Conservation (phyloP, 129 eudicot genomes). For the Flaveria trinervia region DNA sequence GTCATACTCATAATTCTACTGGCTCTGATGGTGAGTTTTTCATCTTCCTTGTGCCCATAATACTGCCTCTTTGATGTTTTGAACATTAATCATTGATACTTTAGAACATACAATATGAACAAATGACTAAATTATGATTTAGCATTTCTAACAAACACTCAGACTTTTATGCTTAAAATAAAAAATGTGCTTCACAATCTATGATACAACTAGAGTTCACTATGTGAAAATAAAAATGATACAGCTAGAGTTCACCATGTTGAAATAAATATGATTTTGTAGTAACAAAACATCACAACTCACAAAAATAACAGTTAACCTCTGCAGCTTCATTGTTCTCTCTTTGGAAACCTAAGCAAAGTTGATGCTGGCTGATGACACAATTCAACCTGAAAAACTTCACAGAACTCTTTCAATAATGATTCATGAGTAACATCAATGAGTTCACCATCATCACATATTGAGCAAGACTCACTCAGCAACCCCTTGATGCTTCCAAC, state of each 20-base stretch:
- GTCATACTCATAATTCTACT: too few relatives aligned
- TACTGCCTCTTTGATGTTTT: too few relatives aligned
- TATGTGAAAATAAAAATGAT: not conserved
- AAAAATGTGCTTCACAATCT: too few relatives aligned
- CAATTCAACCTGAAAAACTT: conserved; percentile 68
- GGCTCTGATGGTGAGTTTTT: too few relatives aligned
- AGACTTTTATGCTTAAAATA: too few relatives aligned
- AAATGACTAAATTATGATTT: too few relatives aligned
- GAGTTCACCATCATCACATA: conserved; percentile 44
- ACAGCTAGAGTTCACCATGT: not conserved
- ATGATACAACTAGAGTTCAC: too few relatives aligned
- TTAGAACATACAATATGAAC: too few relatives aligned
- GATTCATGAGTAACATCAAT: conserved; percentile 49
- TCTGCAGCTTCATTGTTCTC: not conserved
- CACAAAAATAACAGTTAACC: not conserved
- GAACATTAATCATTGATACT: too few relatives aligned
- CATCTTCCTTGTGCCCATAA: too few relatives aligned
- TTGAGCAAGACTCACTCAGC: conserved; percentile 19
- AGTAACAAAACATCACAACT: not conserved
- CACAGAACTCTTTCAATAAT: conserved; percentile 55
- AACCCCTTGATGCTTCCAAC: conserved; percentile 79
- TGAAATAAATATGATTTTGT: not conserved
- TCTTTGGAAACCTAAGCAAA: conserved; percentile 3
- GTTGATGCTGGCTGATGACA: conserved; percentile 16
- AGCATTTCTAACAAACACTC: too few relatives aligned